A percentile compares a stretch with the other conserved stretches of the same genome.
Conservation (phyloP, 495 filamentous ascomycete species). For the Stereocaulon alpinum region DNA sequence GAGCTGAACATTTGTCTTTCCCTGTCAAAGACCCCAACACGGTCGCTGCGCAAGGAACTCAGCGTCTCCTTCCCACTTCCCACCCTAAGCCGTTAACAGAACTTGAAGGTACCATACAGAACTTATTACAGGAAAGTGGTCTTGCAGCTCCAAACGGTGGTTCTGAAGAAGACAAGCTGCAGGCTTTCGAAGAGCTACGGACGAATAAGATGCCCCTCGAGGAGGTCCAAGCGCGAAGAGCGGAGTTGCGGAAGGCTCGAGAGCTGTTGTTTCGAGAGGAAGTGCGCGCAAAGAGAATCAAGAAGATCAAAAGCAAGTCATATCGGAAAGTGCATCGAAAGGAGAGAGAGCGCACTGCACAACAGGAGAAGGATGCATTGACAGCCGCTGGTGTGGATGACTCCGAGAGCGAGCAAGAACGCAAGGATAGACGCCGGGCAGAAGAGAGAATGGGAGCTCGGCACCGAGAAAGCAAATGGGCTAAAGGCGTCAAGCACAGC, state of each 20-base stretch:
- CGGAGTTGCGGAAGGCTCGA: conserved; percentile 66
- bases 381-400: conserved; percentile 55
- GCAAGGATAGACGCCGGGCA: conserved; percentile 67
- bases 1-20: conserved; percentile 87
- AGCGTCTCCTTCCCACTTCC: conserved; percentile 45
- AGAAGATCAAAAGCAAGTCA: conserved; percentile 96
- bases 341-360: conserved; percentile 61
- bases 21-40: conserved; percentile 65
- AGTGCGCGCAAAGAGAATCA: conserved; percentile 77
- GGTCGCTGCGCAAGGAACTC: conserved; percentile 35
- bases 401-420: conserved; percentile 70
- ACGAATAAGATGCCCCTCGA: conserved; percentile 53
- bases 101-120: conserved; percentile 72
- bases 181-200: conserved; percentile 60
- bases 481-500: conserved; percentile 73
- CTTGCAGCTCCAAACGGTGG: conserved; percentile 50
- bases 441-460: conserved; percentile 81
- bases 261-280: conserved; percentile 90
- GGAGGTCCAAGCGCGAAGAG: conserved; percentile 62
- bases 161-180: conserved; percentile 52
- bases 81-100: conserved; percentile 57
- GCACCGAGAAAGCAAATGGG: conserved; percentile 90
- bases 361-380: conserved; percentile 60
- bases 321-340: conserved; percentile 87
- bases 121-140: conserved; percentile 81